phyloP scores from a whole-genome alignment of 768 basidiomycete species.

The Psilocybe tampanensis region DNA sequence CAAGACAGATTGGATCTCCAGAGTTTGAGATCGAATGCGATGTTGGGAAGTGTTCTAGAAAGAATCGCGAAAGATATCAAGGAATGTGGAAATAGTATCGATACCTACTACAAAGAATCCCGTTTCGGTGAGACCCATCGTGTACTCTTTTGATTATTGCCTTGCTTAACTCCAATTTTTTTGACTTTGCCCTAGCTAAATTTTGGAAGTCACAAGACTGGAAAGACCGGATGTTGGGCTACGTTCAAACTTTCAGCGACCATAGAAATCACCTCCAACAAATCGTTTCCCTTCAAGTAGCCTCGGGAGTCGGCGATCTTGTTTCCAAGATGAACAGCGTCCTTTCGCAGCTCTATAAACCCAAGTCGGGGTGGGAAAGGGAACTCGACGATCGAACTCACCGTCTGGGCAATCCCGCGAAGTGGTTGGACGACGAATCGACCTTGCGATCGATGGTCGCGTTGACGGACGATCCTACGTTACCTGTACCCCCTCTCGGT shows the following conservation, averaged over 20 bases:
- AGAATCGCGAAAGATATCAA: slow-evolving; percentile 18
- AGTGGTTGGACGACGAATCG: slow-evolving; percentile 13
- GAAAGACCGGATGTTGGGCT: slow-evolving; percentile 19
- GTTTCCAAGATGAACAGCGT: slow-evolving; percentile 18
- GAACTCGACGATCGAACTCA: slow-evolving; percentile 10
- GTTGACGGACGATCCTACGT: slow-evolving; percentile 13
- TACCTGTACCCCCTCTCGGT: background rate
- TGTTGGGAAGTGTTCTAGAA: slow-evolving; percentile 10
- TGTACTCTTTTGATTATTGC: too few relatives aligned
- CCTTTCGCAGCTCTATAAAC: slow-evolving; percentile 15
- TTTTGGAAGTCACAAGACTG: slow-evolving; percentile 24
- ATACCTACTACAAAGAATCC: slow-evolving; percentile 24
- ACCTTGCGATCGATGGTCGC: slow-evolving; percentile 14
- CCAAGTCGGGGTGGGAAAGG: slow-evolving; percentile 22
- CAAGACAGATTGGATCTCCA: background rate
- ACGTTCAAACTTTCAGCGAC: slow-evolving; percentile 16
- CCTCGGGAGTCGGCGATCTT: slow-evolving; percentile 14
- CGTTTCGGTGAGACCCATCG: slow-evolving; percentile 15
- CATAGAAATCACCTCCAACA: slow-evolving; percentile 14
- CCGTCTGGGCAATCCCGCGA: slow-evolving; percentile 5
- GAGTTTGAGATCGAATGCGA: background rate
- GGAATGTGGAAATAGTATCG: slow-evolving; percentile 24
- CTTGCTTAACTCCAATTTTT: background rate
- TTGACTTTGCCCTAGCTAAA: slow-evolving; percentile 10
- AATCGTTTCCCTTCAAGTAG: slow-evolving; percentile 14